Evolutionary conservation across 768 basidiomycete genomes (phyloP).

Genomic region (Cyathus striatus): DNA sequence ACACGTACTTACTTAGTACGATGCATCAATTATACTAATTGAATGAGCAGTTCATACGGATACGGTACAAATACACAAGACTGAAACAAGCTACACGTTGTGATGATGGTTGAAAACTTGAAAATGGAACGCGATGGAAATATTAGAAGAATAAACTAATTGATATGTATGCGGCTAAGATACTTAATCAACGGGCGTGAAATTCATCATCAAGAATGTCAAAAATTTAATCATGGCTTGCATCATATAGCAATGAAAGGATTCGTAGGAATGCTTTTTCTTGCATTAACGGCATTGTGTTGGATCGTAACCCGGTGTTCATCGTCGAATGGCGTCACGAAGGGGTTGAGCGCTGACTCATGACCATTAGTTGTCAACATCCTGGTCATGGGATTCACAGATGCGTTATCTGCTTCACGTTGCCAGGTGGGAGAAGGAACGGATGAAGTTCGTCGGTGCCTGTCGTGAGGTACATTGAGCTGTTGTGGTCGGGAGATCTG

Average conservation of each 20-base stretch:
- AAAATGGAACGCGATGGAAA: too few relatives aligned
- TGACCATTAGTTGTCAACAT: slow-evolving; percentile 39
- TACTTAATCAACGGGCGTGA: too few relatives aligned
- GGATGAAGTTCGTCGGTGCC: slow-evolving; percentile 7
- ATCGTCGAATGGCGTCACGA: slow-evolving; percentile 79
- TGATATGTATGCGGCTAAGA: too few relatives aligned
- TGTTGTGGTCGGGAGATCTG: slow-evolving; percentile 14
- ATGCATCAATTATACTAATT: too few relatives aligned
- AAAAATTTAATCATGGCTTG: too few relatives aligned
- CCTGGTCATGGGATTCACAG: slow-evolving; percentile 35
- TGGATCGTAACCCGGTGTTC: slow-evolving; percentile 36
- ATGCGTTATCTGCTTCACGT: slow-evolving; percentile 7
- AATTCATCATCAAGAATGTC: too few relatives aligned
- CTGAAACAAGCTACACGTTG: too few relatives aligned
- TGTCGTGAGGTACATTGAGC: background rate
- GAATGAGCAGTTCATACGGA: too few relatives aligned
- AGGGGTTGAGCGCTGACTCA: slow-evolving; percentile 43
- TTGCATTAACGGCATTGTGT: slow-evolving; percentile 15
- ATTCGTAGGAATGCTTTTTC: slow-evolving; percentile 48
- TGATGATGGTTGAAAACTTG: too few relatives aligned
- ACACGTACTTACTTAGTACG: too few relatives aligned
- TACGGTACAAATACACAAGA: too few relatives aligned
- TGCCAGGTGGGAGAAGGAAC: slow-evolving; percentile 10
- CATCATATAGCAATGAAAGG: slow-evolving; percentile 36
- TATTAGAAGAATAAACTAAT: too few relatives aligned